Percentiles rank a stretch among this genome's conserved stretches.
These are phyloP conservation scores for Exophiala viscosa DNA, from an alignment of 2,329 filamentous ascomycete species.

Conservation along the genomic window DNA sequence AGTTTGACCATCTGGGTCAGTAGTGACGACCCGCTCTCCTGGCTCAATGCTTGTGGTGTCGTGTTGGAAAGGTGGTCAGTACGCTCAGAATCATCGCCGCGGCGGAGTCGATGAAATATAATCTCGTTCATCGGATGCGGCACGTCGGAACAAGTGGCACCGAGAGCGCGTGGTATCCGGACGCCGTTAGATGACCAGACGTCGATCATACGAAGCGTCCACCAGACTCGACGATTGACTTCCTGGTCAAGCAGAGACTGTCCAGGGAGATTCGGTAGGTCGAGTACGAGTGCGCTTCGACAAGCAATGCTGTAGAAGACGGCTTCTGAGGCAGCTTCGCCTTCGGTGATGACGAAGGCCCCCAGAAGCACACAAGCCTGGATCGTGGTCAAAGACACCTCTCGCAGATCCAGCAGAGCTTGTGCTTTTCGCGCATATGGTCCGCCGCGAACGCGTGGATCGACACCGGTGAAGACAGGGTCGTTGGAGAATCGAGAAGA, in stretches of 20 bases:
- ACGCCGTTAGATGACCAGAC: constrained; percentile 40
- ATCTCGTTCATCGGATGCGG: constrained; percentile 39
- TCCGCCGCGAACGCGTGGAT: constrained; percentile 19
- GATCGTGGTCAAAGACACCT: constrained; percentile 37
- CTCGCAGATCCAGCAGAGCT: constrained; percentile 33
- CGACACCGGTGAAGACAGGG: constrained; percentile 14
- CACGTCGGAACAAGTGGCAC: constrained; percentile 25
- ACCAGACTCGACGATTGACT: constrained; percentile 38
- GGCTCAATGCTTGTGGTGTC: constrained; percentile 6
- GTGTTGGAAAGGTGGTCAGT: background rate
- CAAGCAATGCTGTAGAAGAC: constrained; percentile 40
- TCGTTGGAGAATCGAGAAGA: constrained; percentile 19
- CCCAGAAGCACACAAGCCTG: constrained; percentile 42
- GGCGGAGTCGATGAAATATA: constrained; percentile 31
- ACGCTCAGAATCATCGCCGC: background rate
- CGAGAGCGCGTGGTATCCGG: constrained; percentile 34
- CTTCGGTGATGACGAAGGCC: constrained; percentile 34
- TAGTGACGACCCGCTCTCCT: constrained; percentile 14
- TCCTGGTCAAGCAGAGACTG: constrained; percentile 35
- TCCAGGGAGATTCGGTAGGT: constrained; percentile 33
- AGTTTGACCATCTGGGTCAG: constrained; percentile 39
- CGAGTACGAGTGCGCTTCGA: constrained; percentile 36
- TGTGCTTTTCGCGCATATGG: constrained; percentile 21
- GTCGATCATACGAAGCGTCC: constrained; percentile 43
- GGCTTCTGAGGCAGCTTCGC: constrained; percentile 34